Evolutionary conservation across 2,329 filamentous ascomycete species (phyloP), one percentile per base, ranked within the genome.

Genomic region (Phyllosticta capitalensis): DNA sequence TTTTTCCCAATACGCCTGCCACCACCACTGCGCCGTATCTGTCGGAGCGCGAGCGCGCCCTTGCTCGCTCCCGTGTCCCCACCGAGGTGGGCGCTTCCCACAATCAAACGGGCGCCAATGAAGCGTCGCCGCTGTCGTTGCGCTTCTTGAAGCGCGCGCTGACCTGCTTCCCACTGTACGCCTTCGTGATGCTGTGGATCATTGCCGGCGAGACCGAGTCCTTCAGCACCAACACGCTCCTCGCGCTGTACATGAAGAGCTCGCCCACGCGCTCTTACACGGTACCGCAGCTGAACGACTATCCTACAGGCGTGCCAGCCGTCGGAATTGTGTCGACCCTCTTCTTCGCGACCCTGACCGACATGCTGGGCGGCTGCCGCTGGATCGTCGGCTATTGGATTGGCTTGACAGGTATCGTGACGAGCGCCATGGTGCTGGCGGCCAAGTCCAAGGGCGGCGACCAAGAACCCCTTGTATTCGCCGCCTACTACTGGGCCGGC

Each of bases 191-290:
- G 4, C 79, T 88, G 0, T 88, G 85, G 85, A 80, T 87, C 63
- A 83, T 90, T 49, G 86, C 85, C 0, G 85, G 86, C 28, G 85
- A 89, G 67, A 85, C 84, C 0, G 87, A 90, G 68, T 87, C 84
- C 0, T 89, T 89, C 69, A 83, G 81, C 56, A 79, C 81, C 20
- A 89, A 90, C 69, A 75, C 82, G 0, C 75, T 89, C 1, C 65
- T 82, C 0, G 72, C 76, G 0, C 64, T 83, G 1, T 82, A 80
- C 63, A 75, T 81, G 75, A 77, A 78, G 61, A 67, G 72, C 0
- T 74, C 79, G 57, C 74, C 75, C 0, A 75, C 71, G 0, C 73
- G 71, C 1, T 70, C 71, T 19, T 81, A 81, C 63, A 72, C 74
- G 3, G 70, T 82, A 1, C 65, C 78, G 0, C 77, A 81, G 61